Percentiles rank a stretch among this genome's conserved stretches.
Evolutionary conservation across 2,329 filamentous ascomycete genomes (phyloP).

Genomic region (Arachnopeziza araneosa): DNA sequence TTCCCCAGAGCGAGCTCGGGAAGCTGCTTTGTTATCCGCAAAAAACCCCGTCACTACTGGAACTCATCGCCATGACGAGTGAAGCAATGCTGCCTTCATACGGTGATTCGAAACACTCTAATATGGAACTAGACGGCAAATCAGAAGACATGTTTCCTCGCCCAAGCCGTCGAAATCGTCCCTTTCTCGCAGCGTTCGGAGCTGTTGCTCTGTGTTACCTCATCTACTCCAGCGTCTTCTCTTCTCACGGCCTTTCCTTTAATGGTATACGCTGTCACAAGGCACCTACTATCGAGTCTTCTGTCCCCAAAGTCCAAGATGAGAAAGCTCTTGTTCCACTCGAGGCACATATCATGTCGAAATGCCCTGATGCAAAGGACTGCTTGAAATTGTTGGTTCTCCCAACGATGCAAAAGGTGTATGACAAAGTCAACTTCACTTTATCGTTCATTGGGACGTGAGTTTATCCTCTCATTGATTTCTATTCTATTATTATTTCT

Average conservation of each 20-base stretch:
- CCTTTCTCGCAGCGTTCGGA: slow-evolving; percentile 17
- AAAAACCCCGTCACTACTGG: not conserved
- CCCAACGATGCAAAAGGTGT: slow-evolving; percentile 77
- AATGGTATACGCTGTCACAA: not conserved
- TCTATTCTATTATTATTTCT: not conserved
- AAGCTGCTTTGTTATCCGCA: no score
- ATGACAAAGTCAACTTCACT: slow-evolving; percentile 83
- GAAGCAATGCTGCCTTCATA: slow-evolving; percentile 4
- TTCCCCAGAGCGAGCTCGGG: no score
- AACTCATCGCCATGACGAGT: slow-evolving; percentile 13
- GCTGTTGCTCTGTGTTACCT: slow-evolving; percentile 22
- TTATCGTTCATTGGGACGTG: slow-evolving; percentile 85
- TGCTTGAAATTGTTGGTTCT: slow-evolving; percentile 77
- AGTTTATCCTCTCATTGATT: slow-evolving; percentile 23
- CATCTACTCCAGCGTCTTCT: slow-evolving; percentile 11
- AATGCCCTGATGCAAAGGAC: slow-evolving; percentile 87
- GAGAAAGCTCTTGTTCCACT: slow-evolving; percentile 56
- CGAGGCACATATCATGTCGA: slow-evolving; percentile 95
- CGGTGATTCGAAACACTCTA: slow-evolving; percentile 10
- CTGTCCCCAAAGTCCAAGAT: not conserved
- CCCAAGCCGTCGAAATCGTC: slow-evolving; percentile 15
- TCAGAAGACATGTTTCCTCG: slow-evolving; percentile 12
- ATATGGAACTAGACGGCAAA: slow-evolving; percentile 15
- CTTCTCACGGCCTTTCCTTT: not conserved
- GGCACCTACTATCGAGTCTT: not conserved